phyloP scores from a whole-genome alignment of 148 eudicot species.

The Amaranthus cruentus region DNA sequence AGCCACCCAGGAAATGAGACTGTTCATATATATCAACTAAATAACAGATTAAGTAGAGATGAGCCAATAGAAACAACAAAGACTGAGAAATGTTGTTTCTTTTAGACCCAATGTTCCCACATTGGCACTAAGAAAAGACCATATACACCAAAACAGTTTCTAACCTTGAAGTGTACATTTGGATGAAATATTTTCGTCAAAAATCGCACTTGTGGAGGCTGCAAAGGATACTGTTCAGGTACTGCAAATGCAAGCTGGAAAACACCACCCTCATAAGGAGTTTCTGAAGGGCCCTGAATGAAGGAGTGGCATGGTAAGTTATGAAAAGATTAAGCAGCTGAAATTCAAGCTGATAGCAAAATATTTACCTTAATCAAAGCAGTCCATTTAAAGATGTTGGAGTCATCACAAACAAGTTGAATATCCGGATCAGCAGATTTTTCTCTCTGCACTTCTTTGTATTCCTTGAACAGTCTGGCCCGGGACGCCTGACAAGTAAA shows the following conservation, averaged over 20 bases:
- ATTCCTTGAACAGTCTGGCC: slow-evolving; percentile 94
- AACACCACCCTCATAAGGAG: slow-evolving; percentile 92
- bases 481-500: slow-evolving; percentile 62
- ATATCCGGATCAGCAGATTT: slow-evolving; percentile 95
- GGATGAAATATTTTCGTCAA: slow-evolving; percentile 97
- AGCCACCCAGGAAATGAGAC: no score
- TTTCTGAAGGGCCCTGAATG: slow-evolving; percentile 85
- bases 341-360: background rate
- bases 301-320: background rate
- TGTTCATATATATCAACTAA: no score
- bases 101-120: background rate
- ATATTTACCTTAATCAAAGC: slow-evolving; percentile 47
- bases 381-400: slow-evolving; percentile 69
- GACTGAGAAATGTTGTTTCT: background rate
- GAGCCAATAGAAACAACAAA: background rate
- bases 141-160: background rate
- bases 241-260: slow-evolving; percentile 98
- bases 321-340: background rate
- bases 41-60: background rate
- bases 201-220: slow-evolving; percentile 98
- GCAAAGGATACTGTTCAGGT: slow-evolving; percentile 96
- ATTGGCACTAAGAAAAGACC: slow-evolving; percentile 3
- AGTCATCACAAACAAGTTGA: slow-evolving; percentile 58
- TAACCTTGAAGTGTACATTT: slow-evolving; percentile 95
- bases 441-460: slow-evolving; percentile 88